Conservation (phyloP, 2,329 filamentous ascomycete genomes). For the Beauveria scarabaeidicola region DNA sequence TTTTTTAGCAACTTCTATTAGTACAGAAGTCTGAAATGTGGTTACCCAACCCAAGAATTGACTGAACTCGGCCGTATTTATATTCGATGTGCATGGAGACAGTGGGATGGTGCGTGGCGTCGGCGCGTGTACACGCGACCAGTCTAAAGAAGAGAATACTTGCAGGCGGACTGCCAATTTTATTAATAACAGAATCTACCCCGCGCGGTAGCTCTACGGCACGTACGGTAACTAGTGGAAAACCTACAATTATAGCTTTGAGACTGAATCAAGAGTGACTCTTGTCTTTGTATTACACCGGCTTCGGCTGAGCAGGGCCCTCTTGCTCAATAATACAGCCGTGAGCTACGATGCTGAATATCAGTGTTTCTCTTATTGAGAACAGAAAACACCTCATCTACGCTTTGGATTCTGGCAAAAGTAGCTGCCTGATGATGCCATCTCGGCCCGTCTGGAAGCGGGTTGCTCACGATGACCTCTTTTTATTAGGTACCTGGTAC, state of each 20-base stretch:
- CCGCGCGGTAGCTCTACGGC: not conserved
- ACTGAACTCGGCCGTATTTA: not conserved
- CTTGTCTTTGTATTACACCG: not conserved
- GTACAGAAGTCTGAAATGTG: not conserved
- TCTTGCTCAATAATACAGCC: too few species aligned
- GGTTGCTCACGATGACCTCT: not conserved
- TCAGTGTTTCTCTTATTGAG: too few species aligned
- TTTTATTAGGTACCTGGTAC: not conserved
- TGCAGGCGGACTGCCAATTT: not conserved
- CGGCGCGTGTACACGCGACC: not conserved
- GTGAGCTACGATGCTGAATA: too few species aligned
- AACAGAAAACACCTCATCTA: too few species aligned
- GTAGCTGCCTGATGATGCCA: too few species aligned
- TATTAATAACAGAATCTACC: constrained; percentile 7
- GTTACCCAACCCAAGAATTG: not conserved
- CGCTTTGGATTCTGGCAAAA: too few species aligned
- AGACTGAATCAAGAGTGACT: too few species aligned
- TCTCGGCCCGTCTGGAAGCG: not conserved
- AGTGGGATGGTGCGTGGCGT: not conserved
- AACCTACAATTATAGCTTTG: too few species aligned
- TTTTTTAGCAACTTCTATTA: not conserved
- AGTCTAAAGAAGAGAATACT: not conserved
- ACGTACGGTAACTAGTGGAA: too few species aligned
- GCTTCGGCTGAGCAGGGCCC: too few species aligned
- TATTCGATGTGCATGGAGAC: not conserved